Conservation (phyloP, 2,329 filamentous ascomycete species). For the Canariomyces notabilis region DNA sequence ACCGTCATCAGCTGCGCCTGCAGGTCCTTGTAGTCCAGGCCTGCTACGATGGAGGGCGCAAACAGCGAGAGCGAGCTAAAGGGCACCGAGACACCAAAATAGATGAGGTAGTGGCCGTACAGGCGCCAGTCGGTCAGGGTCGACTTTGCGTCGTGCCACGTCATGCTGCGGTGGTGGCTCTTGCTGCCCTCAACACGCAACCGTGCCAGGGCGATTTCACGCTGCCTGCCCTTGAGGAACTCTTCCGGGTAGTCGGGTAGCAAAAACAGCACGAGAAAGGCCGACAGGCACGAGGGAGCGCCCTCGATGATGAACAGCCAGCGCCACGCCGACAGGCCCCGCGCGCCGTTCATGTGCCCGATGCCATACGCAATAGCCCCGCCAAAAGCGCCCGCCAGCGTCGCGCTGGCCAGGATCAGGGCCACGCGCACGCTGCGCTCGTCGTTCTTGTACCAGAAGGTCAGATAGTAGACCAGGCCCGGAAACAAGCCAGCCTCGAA, state of each 20-base stretch:
- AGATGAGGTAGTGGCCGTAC: slow-evolving; percentile 60
- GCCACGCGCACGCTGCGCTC: slow-evolving; percentile 69
- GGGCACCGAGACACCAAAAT: slow-evolving; percentile 47
- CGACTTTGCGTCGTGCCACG: slow-evolving; percentile 62
- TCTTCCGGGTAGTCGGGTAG: slow-evolving; percentile 64
- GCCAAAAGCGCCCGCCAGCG: slow-evolving; percentile 67
- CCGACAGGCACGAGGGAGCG: slow-evolving; percentile 46
- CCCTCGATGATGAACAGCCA: slow-evolving; percentile 59
- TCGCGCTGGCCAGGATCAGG: slow-evolving; percentile 64
- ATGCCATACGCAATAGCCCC: slow-evolving; percentile 69
- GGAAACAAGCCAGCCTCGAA: slow-evolving; percentile 69
- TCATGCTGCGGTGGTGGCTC: slow-evolving; percentile 57
- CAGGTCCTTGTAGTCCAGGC: slow-evolving; percentile 46
- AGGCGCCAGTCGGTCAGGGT: slow-evolving; percentile 62
- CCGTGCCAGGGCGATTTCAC: slow-evolving; percentile 45
- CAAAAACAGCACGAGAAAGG: slow-evolving; percentile 52
- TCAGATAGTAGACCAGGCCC: slow-evolving; percentile 52
- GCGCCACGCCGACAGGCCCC: slow-evolving; percentile 62
- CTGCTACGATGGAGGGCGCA: slow-evolving; percentile 55
- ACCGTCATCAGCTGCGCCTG: slow-evolving; percentile 62
- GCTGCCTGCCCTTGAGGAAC: slow-evolving; percentile 58
- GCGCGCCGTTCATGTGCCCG: slow-evolving; percentile 61
- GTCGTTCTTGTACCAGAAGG: slow-evolving; percentile 67
- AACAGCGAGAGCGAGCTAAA: slow-evolving; percentile 59
- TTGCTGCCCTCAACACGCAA: slow-evolving; percentile 45